Conservation (phyloP, 345 rosid genomes). For the Schrenkiella parvula region DNA sequence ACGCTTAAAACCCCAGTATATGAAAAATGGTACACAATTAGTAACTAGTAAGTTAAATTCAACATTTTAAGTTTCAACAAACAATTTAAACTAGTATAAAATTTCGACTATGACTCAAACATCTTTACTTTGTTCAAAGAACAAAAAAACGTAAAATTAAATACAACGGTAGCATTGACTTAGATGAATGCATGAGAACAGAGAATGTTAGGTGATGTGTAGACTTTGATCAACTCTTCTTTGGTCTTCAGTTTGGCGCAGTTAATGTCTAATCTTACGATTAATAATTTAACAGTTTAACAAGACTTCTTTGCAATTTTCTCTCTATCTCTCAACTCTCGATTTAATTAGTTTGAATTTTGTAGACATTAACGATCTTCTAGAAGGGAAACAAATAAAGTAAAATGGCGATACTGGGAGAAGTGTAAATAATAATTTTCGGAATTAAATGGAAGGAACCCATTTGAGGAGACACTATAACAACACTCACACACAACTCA, state of each 20-base stretch:
- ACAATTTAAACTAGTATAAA: too few species aligned
- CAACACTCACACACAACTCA: conserved; percentile 1
- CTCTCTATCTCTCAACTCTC: background rate
- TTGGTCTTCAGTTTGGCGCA: conserved; percentile 18
- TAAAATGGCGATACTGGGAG: background rate
- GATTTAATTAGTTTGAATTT: background rate
- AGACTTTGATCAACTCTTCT: conserved; percentile 3
- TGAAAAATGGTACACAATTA: too few species aligned
- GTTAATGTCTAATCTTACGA: conserved; percentile 17
- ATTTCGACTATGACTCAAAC: too few species aligned
- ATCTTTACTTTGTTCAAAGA: too few species aligned
- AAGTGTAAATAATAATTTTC: background rate
- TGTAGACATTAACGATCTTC: background rate
- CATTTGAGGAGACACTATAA: conserved; percentile 3
- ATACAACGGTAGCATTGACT: conserved; percentile 7
- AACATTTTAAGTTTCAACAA: too few species aligned
- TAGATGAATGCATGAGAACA: conserved; percentile 10
- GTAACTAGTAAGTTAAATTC: too few species aligned
- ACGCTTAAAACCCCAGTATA: too few species aligned
- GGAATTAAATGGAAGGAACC: background rate
- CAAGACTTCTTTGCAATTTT: background rate
- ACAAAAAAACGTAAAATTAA: background rate
- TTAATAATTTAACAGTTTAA: background rate
- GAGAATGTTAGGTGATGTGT: conserved; percentile 19
- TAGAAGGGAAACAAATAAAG: background rate